phyloP scores from a whole-genome alignment of 805 yeast genomes.

The Barnettozyma wickerhamii region DNA sequence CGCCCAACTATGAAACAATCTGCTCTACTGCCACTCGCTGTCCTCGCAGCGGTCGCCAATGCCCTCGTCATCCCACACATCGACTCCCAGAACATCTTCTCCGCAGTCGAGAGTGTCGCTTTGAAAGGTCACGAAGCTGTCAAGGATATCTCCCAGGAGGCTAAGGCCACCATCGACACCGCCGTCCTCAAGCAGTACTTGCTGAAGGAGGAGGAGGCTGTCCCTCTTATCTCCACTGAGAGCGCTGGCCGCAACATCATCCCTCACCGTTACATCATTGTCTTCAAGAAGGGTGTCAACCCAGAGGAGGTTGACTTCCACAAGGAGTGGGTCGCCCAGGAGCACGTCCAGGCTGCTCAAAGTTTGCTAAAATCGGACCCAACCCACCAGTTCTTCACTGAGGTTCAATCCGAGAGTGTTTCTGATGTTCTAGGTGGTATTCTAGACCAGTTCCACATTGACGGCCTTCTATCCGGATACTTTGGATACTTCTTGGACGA shows the following conservation, averaged over 20 bases:
- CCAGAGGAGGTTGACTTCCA: slow-evolving; percentile 58
- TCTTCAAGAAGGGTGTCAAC: slow-evolving; percentile 64
- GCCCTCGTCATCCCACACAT: slow-evolving; percentile 64
- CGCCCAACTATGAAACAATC: slow-evolving; percentile 22
- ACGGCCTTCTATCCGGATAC: slow-evolving; percentile 64
- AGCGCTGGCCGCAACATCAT: slow-evolving; percentile 43
- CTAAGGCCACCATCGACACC: slow-evolving; percentile 18
- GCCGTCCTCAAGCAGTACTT: slow-evolving; percentile 11
- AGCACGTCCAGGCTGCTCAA: slow-evolving; percentile 43
- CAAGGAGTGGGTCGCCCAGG: slow-evolving; percentile 56
- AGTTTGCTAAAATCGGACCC: slow-evolving; percentile 30
- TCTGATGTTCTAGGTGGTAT: slow-evolving; percentile 45
- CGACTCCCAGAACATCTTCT: slow-evolving; percentile 36
- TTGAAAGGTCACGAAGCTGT: slow-evolving; percentile 10
- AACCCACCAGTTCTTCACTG: slow-evolving; percentile 35
- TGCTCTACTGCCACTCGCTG: slow-evolving; percentile 29
- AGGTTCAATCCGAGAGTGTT: slow-evolving; percentile 23
- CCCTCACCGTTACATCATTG: slow-evolving; percentile 79
- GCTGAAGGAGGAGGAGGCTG: slow-evolving; percentile 24
- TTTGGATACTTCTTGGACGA: slow-evolving; percentile 78
- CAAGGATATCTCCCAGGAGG: slow-evolving; percentile 13
- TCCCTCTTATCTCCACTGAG: slow-evolving; percentile 45
- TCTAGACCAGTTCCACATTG: slow-evolving; percentile 57
- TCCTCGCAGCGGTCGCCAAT: slow-evolving; percentile 35
- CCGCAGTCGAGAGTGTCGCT: slow-evolving; percentile 14